These are phyloP conservation scores for Collariella sp. DNA, from an alignment of 495 filamentous ascomycete species.

Conservation along the genomic window DNA sequence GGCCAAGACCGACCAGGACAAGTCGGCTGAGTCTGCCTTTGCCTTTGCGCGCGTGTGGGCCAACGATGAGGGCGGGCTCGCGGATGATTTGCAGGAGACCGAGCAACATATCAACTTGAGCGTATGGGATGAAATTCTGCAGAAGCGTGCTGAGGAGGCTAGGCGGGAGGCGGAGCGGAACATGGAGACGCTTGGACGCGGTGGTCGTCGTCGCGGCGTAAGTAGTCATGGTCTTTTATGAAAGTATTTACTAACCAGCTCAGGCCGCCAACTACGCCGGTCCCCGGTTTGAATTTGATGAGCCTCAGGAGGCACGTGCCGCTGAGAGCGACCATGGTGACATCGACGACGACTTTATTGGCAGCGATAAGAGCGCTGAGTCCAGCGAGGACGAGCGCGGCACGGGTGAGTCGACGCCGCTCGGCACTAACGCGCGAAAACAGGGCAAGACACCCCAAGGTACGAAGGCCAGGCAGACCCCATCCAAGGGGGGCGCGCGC, in stretches of 20 bases:
- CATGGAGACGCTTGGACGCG: slow-evolving; percentile 68
- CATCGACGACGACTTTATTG: slow-evolving; percentile 27
- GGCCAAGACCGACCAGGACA: slow-evolving; percentile 46
- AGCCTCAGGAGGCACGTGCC: slow-evolving; percentile 17
- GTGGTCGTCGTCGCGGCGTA: slow-evolving; percentile 57
- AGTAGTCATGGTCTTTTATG: slow-evolving; percentile 8
- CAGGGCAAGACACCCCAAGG: slow-evolving; percentile 9
- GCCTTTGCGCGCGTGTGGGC: slow-evolving; percentile 89
- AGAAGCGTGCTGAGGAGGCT: slow-evolving; percentile 70
- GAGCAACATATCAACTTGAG: slow-evolving; percentile 49
- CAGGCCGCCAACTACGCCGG: slow-evolving; percentile 21
- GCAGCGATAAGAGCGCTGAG: slow-evolving; percentile 24
- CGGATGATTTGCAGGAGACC: slow-evolving; percentile 49
- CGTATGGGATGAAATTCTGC: slow-evolving; percentile 83
- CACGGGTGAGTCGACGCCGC: slow-evolving; percentile 12
- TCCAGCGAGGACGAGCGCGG: slow-evolving; percentile 18
- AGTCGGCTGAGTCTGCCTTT: slow-evolving; percentile 67
- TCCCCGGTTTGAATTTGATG: slow-evolving; percentile 24
- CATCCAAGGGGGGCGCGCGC: not conserved
- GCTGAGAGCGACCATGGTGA: slow-evolving; percentile 23
- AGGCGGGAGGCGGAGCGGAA: slow-evolving; percentile 54
- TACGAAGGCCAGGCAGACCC: slow-evolving; percentile 9
- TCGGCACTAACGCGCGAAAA: slow-evolving; percentile 9
- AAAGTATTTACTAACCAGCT: slow-evolving; percentile 15
- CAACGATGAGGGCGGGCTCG: slow-evolving; percentile 55